Base-by-base conservation (phyloP, 192 early-diverging fungal species). In the Endogone sp. region DNA sequence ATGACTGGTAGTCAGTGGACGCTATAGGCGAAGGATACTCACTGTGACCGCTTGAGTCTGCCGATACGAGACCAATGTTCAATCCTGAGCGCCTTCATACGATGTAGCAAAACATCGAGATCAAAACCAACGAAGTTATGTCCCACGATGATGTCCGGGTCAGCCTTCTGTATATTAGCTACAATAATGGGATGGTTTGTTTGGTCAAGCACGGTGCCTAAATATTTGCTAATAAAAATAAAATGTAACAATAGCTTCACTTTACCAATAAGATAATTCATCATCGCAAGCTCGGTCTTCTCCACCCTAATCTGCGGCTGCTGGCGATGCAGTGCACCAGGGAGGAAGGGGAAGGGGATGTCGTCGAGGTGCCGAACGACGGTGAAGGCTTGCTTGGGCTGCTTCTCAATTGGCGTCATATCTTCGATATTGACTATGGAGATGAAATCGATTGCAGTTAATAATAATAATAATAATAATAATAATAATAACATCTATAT, bases 91-190 rank as follows among this genome's bases (percentile, higher is more conserved):
- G 76, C 82, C 66, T 93, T 94, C 92, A 98, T 93, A 26, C 98
- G 92, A 72, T 96, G 93, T 58, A 98, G 77, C 2, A 99, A 79
- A 9, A 98, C 90, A 68, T 95, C 95, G 29, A 99, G 81, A 71
- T 94, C 93, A 72, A 97, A 96, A 13, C 95, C 96, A 66, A 93
- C 85, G 81, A 99, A 94, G 68, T 98, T 98, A 83, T 99, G 98
- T 21, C 96, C 94, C 9, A 96, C 91, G 65, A 99, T 78, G 0
- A 99, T 81, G 79, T 99, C 98, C 0, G 98, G 96, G 67, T 99
- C 98, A 11, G 75, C 30, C 23, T 76, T 74, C 54, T 93, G 86
- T 49, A 99, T 83, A 9, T 84, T 81, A 11, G 92, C 94, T 77
- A 71, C 29, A 61, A 23, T 60, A 37, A 37, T 21, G 32, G 9